These are phyloP conservation scores for Xylaria sp. DNA, from an alignment of 2,329 filamentous ascomycete genomes.

Conservation along the genomic window DNA sequence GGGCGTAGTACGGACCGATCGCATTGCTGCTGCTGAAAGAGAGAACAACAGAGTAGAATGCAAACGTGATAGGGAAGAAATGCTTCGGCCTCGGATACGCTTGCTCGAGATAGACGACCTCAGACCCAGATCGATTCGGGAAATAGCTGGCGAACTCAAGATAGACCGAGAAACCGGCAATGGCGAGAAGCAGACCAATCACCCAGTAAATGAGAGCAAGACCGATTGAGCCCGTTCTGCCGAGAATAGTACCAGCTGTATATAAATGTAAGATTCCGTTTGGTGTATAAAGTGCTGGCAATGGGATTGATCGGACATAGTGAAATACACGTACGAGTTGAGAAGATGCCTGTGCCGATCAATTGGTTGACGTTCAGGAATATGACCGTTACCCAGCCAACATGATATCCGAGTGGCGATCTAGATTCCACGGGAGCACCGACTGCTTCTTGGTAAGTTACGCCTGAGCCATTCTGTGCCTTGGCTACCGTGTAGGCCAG, in stretches of 20 bases:
- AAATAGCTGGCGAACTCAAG: constrained; percentile 67
- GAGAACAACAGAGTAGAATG: constrained; percentile 65
- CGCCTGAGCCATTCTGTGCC: constrained; percentile 57
- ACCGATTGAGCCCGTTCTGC: constrained; percentile 63
- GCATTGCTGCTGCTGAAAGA: constrained; percentile 69
- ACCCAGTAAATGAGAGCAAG: constrained; percentile 66
- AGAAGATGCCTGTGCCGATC: constrained; percentile 71
- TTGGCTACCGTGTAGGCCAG: constrained; percentile 46
- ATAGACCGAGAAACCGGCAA: constrained; percentile 61
- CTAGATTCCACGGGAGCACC: constrained; percentile 70
- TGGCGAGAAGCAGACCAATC: constrained; percentile 62
- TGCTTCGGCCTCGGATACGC: constrained; percentile 67
- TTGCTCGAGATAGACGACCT: constrained; percentile 70
- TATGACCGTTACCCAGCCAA: constrained; percentile 65
- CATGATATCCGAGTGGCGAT: constrained; percentile 70
- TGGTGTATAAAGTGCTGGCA: neutral
- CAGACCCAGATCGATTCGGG: constrained; percentile 65
- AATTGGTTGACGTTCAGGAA: constrained; percentile 70
- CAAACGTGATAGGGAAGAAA: constrained; percentile 66
- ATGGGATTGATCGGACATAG: no score
- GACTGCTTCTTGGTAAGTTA: constrained; percentile 67
- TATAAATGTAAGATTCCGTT: neutral
- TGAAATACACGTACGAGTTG: constrained; percentile 46
- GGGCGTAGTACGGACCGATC: constrained; percentile 54
- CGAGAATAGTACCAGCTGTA: constrained; percentile 60